Base-by-base conservation (phyloP, 1,284 basidiomycete genomes). In the Salmacisia buchloeana region DNA sequence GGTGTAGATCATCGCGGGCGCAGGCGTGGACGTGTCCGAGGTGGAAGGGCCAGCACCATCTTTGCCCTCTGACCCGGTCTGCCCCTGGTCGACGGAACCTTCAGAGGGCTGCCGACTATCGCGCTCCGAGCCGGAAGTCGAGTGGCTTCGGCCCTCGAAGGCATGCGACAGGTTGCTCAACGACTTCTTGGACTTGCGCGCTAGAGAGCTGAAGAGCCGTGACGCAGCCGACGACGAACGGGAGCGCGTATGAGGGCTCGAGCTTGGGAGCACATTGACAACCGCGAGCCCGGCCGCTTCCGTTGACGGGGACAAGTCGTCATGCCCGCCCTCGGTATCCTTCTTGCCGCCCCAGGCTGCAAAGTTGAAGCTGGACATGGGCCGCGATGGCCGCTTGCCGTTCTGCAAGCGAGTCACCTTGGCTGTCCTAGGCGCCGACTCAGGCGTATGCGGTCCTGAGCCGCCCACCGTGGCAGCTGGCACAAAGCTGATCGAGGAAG, bases 321-420 rank as follows among this genome's bases (percentile, higher is more conserved):
- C n/a, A n/a, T n/a, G n/a, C n/a, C n/a, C n/a, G n/a, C n/a, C n/a
- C 7, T 54, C 49, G 15, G 49, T 10, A 15, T 54, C 49, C 29
- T 54, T 54, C 49, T 33, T 54, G 12, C 49, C n/a, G n/a, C n/a
- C 49, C 49, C 49, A 54, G 31, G 18, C 27, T 9, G 29, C 49
- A 54, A 54, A 54, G 25, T 29, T 27, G 27, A 27, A 54, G 49
- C 49, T 33, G 3, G 49, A 10, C 12, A 54, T 31, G 27, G 49
- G 34, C 27, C 49, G 27, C 15, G 27, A 54, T 7, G 27, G 21
- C 23, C 18, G 6, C 18, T n/a, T 43, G 13, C 49, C 13, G 27
- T 2, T 34, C 49, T 18, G 23, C 29, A 33, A 10, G 3, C 49
- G 49, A 18, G 49, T 13, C 27, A 54, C 49, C 27, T 54, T 54